These are phyloP conservation scores for Gossypium anomalum DNA, from an alignment of 345 rosid species.

Conservation along the genomic window DNA sequence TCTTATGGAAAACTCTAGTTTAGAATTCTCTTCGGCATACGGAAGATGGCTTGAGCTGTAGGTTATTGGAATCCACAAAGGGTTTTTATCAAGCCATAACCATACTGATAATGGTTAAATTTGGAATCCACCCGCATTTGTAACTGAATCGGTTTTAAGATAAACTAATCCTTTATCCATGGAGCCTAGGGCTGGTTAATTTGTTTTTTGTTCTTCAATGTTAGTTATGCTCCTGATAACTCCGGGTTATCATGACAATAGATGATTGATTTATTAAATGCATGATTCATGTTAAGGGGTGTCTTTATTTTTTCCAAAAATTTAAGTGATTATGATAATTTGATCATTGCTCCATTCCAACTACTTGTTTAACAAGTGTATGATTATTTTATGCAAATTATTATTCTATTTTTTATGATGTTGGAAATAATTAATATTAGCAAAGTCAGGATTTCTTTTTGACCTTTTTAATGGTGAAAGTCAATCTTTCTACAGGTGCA, in stretches of 20 bases:
- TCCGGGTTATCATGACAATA: background rate
- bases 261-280: background rate
- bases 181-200: background rate
- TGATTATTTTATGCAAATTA: background rate
- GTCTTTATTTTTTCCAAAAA: background rate
- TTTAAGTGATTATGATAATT: background rate
- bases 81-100: background rate
- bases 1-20: background rate
- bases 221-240: background rate
- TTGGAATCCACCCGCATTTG: background rate
- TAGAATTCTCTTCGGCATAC: background rate
- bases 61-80: background rate
- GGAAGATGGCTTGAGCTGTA: background rate
- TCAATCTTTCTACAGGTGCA: slow-evolving; percentile 48
- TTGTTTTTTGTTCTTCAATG: background rate
- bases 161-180: background rate
- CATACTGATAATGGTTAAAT: background rate
- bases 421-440: background rate
- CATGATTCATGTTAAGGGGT: background rate
- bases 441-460: background rate
- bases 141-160: background rate
- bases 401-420: background rate
- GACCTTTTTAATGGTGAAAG: background rate
- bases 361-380: background rate
- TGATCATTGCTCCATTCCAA: background rate